Evolutionary conservation across 2,329 filamentous ascomycete genomes (phyloP).

Genomic region (Ophiostoma perfectum): DNA sequence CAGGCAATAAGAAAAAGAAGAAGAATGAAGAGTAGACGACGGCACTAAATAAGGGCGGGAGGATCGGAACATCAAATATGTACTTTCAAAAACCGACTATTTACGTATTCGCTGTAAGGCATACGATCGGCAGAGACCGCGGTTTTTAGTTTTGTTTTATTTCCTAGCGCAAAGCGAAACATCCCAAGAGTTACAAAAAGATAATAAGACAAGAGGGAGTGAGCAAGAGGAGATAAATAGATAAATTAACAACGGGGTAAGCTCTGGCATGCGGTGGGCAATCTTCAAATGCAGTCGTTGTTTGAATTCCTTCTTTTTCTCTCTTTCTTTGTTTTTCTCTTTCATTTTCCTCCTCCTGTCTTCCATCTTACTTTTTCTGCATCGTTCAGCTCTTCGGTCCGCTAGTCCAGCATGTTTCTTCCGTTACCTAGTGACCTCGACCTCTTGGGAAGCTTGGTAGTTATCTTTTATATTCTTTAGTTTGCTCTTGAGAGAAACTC

Average conservation of each 20-base stretch:
- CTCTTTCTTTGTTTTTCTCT: neutral
- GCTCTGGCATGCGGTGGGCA: neutral
- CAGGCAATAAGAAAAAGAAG: neutral
- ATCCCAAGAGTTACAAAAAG: neutral
- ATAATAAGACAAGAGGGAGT: neutral
- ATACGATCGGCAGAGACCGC: neutral
- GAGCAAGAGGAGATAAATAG: neutral
- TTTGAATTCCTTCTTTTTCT: neutral
- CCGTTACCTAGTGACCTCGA: too few relatives aligned
- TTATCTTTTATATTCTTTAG: too few relatives aligned
- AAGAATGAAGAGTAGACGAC: neutral
- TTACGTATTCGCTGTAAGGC: neutral
- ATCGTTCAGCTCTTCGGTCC: neutral
- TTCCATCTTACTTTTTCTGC: neutral
- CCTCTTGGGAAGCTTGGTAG: too few relatives aligned
- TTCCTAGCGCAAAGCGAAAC: neutral
- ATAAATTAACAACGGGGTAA: neutral
- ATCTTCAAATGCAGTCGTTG: neutral
- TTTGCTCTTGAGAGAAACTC: too few relatives aligned
- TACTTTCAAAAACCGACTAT: neutral
- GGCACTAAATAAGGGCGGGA: neutral
- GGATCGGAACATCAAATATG: neutral
- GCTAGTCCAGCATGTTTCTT: neutral
- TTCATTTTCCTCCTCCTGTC: neutral
- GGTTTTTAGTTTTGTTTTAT: neutral